Evolutionary conservation across 1,284 basidiomycete genomes (phyloP).

Genomic region (Ganoderma lingzhi): DNA sequence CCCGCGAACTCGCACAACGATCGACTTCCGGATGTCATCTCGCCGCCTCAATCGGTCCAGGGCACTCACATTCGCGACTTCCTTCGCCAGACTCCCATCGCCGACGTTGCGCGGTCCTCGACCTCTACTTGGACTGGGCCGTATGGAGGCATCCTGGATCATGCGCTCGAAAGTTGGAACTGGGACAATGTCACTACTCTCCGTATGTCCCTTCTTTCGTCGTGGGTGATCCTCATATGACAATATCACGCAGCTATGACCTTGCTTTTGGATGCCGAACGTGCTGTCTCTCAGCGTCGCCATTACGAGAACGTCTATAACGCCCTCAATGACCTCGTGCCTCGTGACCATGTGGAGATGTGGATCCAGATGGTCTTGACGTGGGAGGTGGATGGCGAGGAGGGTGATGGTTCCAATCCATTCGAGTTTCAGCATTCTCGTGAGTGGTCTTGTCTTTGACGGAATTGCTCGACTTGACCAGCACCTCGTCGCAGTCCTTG

Average conservation of each 20-base stretch:
- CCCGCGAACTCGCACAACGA: too few species aligned
- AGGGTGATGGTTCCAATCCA: too few species aligned
- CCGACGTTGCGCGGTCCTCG: not conserved
- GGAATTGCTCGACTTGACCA: too few species aligned
- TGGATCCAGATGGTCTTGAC: too few species aligned
- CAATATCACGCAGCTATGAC: not conserved
- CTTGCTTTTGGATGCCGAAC: not conserved
- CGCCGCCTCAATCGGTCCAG: not conserved
- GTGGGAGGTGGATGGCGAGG: too few species aligned
- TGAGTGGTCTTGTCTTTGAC: too few species aligned
- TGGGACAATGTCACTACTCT: not conserved
- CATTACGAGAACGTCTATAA: not conserved
- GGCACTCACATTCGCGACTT: not conserved
- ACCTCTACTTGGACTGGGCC: not conserved
- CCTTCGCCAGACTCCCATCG: not conserved
- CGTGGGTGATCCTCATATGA: too few species aligned
- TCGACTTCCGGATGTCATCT: too few species aligned
- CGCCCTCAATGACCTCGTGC: not conserved
- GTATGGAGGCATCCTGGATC: not conserved
- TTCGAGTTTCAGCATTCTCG: too few species aligned
- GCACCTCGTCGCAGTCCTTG: too few species aligned
- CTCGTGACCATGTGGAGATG: too few species aligned
- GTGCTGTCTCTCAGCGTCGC: not conserved
- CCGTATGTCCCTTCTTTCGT: not conserved
- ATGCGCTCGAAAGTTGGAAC: not conserved